A percentile compares a stretch with the other conserved stretches of the same genome.
Conservation (phyloP, 257 asterid genomes). For the Solanum etuberosum region DNA sequence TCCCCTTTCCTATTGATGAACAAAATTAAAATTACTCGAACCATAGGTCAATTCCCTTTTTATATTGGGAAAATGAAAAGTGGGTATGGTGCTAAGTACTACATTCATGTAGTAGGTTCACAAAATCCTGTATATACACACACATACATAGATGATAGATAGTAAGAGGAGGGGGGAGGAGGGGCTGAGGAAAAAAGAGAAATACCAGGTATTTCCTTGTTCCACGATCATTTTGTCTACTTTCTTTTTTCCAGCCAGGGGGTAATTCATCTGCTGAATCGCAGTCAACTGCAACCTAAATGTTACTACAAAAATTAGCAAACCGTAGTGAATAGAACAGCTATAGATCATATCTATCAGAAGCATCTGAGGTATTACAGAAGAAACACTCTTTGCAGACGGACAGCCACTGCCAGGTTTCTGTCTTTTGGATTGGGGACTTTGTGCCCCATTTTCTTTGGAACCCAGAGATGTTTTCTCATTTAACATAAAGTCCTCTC, state of each 20-base stretch:
- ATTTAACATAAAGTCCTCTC: not conserved
- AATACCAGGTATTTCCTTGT: constrained; percentile 7
- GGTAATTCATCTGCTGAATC: constrained; percentile 3
- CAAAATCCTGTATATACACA: not conserved
- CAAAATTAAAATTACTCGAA: not conserved
- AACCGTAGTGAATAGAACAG: not conserved
- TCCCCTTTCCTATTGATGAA: not conserved
- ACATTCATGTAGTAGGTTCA: not conserved
- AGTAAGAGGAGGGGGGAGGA: not conserved
- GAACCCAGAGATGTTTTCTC: not conserved
- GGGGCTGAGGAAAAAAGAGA: not conserved
- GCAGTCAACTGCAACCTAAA: constrained; percentile 20
- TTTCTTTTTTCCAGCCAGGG: constrained; percentile 14
- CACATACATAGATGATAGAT: not conserved
- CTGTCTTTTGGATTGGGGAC: not conserved
- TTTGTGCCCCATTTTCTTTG: not conserved
- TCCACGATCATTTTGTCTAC: constrained; percentile 1
- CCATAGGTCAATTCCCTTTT: not conserved
- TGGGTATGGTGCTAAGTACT: not conserved
- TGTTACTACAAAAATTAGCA: constrained; percentile 10
- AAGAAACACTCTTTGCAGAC: not conserved
- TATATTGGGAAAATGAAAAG: not conserved
- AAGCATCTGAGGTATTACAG: constrained; percentile 1
- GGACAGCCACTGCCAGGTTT: not conserved
- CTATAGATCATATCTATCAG: not conserved